Evolutionary conservation across 495 filamentous ascomycete genomes (phyloP).

Genomic region (Hyphodiscus hymeniophilus): DNA sequence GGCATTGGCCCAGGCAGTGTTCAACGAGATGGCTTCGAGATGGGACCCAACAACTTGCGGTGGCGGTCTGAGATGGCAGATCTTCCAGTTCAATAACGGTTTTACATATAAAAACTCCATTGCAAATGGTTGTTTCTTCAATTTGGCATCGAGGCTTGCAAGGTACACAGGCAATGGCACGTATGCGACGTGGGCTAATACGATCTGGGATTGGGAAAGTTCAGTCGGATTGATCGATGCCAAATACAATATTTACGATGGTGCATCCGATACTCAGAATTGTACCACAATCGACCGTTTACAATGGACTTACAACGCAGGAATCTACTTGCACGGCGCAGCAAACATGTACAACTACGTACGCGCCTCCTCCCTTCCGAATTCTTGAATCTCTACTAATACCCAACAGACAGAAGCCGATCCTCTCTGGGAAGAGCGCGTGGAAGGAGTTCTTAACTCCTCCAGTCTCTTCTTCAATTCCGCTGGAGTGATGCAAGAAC

Average conservation of each 20-base stretch:
- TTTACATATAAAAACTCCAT: constrained; percentile 69
- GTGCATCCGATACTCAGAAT: constrained; percentile 38
- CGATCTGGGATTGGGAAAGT: constrained; percentile 59
- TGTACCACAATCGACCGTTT: constrained; percentile 41
- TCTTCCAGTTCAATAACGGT: constrained; percentile 63
- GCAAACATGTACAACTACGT: constrained; percentile 68
- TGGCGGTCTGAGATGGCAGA: constrained; percentile 77
- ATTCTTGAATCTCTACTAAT: neutral
- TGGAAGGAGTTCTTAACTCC: constrained; percentile 43
- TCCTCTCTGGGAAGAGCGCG: constrained; percentile 42
- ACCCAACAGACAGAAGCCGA: constrained; percentile 36
- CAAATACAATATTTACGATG: constrained; percentile 51
- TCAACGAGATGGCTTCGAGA: constrained; percentile 60
- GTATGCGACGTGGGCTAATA: constrained; percentile 62
- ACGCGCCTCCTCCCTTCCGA: constrained; percentile 15
- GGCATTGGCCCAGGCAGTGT: constrained; percentile 71
- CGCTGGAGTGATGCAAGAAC: constrained; percentile 51
- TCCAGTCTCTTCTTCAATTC: constrained; percentile 45
- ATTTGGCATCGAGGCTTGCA: constrained; percentile 61
- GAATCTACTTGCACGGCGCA: constrained; percentile 55
- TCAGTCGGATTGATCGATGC: constrained; percentile 40
- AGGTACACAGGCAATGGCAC: constrained; percentile 63
- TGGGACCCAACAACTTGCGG: constrained; percentile 60
- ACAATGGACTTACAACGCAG: constrained; percentile 68
- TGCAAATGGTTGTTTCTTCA: constrained; percentile 74